Percentiles rank a stretch among this genome's conserved stretches.
These are phyloP conservation scores for Nicotiana noctiflora DNA, from an alignment of 257 asterid genomes.

Conservation along the genomic window DNA sequence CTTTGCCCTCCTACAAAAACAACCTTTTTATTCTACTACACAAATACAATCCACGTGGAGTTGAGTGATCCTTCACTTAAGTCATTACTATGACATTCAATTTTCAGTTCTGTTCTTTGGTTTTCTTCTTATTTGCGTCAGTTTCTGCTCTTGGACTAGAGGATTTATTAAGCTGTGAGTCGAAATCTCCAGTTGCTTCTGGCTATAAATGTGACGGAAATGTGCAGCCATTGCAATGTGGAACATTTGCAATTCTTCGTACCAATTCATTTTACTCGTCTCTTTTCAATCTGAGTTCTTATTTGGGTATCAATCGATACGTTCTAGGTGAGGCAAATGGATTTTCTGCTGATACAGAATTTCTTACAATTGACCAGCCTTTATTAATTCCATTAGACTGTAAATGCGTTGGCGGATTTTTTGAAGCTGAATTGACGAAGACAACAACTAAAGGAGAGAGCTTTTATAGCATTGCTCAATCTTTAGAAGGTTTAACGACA, in stretches of 20 bases:
- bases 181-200: constrained; percentile 21
- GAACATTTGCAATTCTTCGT: constrained; percentile 38
- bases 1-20: neutral
- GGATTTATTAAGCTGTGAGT: constrained; percentile 28
- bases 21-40: constrained; percentile 11
- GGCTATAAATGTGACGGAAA: constrained; percentile 21
- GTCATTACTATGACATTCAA: constrained; percentile 13
- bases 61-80: constrained; percentile 5
- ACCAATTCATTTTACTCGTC: constrained; percentile 42
- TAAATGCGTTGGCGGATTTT: constrained; percentile 24
- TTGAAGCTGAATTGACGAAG: constrained; percentile 34
- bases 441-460: constrained; percentile 41
- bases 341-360: constrained; percentile 23
- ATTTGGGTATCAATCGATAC: constrained; percentile 25
- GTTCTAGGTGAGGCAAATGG: constrained; percentile 40
- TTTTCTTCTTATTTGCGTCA: constrained; percentile 14
- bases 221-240: constrained; percentile 20
- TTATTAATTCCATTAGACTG: constrained; percentile 50
- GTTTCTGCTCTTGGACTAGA: constrained; percentile 22
- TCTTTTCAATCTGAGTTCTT: constrained; percentile 34
- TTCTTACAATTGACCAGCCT: constrained; percentile 25
- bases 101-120: constrained; percentile 15
- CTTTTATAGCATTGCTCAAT: constrained; percentile 38
- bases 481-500: constrained; percentile 44
- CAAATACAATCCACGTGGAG: constrained; percentile 16